A percentile compares a stretch with the other conserved stretches of the same genome.
phyloP scores from a whole-genome alignment of 805 yeast species.

The Wickerhamiella qilinensis region DNA sequence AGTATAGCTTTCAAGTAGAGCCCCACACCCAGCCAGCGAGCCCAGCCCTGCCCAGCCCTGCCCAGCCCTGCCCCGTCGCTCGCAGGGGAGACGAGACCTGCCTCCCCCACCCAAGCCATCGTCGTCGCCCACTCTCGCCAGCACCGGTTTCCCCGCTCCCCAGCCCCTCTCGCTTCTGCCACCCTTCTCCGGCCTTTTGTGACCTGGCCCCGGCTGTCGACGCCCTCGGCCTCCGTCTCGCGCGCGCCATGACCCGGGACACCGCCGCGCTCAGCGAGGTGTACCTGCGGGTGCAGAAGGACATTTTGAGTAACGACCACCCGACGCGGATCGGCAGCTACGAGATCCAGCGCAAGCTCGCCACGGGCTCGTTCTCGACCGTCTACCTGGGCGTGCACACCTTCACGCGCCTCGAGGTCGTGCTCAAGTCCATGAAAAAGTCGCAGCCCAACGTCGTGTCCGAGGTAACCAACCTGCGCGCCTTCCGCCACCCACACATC shows the following conservation, averaged over 20 bases:
- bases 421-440: constrained; percentile 61
- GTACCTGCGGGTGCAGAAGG: constrained; percentile 7
- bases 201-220: too few relatives aligned
- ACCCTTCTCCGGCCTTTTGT: too few relatives aligned
- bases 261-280: constrained; percentile 1
- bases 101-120: too few relatives aligned
- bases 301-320: constrained; percentile 2
- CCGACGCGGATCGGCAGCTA: constrained; percentile 69
- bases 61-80: too few relatives aligned
- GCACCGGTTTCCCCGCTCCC: too few relatives aligned
- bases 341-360: constrained; percentile 53
- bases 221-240: too few relatives aligned
- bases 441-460: constrained; percentile 76
- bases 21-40: too few relatives aligned
- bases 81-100: too few relatives aligned
- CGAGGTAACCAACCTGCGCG: constrained; percentile 78
- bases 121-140: too few relatives aligned
- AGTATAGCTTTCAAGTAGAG: too few relatives aligned
- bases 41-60: too few relatives aligned
- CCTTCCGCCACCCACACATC: constrained; percentile 68
- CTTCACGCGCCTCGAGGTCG: constrained; percentile 58
- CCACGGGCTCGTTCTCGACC: constrained; percentile 81
- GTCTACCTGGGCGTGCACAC: constrained; percentile 74
- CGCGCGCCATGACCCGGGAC: neutral
- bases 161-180: too few relatives aligned